Conservation (phyloP, 306 rosid species). For the Carpinus viminea region DNA sequence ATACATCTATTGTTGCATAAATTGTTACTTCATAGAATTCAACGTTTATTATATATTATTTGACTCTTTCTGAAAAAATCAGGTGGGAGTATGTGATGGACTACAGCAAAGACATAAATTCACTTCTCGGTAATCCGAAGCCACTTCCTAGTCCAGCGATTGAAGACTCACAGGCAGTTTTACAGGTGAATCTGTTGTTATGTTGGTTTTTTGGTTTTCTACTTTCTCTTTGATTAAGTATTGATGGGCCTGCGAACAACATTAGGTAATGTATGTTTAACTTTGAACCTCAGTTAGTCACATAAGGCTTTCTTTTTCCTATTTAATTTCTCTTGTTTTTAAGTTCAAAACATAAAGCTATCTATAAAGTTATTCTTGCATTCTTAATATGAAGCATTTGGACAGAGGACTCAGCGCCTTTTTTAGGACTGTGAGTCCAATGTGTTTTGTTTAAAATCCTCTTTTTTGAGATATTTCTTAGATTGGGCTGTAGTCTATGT, state of each 20-base stretch:
- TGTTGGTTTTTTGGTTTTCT: conserved; percentile 4
- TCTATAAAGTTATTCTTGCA: too few species aligned
- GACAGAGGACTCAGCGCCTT: too few species aligned
- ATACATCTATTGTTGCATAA: background rate
- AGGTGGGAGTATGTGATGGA: conserved; percentile 94
- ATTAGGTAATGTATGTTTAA: background rate
- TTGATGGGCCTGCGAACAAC: background rate
- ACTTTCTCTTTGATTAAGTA: background rate
- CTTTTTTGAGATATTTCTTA: too few species aligned
- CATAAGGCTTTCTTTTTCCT: background rate
- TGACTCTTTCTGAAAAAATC: conserved; percentile 23
- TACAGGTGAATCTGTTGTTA: conserved; percentile 50
- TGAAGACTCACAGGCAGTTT: conserved; percentile 54
- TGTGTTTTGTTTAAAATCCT: too few species aligned
- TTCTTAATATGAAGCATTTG: too few species aligned
- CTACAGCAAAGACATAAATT: conserved; percentile 77
- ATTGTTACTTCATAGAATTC: conserved; percentile 2
- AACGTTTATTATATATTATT: conserved; percentile 14
- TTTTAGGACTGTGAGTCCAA: too few species aligned
- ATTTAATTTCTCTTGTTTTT: conserved; percentile 10
- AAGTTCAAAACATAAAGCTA: conserved; percentile 2
- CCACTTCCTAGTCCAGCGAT: conserved; percentile 45
- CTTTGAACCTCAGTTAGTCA: background rate
- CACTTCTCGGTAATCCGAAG: conserved; percentile 64
- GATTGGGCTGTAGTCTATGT: too few species aligned